These are phyloP conservation scores for Selaginella tamariscina DNA, from an alignment of 75 land plant genomes.

Conservation along the genomic window DNA sequence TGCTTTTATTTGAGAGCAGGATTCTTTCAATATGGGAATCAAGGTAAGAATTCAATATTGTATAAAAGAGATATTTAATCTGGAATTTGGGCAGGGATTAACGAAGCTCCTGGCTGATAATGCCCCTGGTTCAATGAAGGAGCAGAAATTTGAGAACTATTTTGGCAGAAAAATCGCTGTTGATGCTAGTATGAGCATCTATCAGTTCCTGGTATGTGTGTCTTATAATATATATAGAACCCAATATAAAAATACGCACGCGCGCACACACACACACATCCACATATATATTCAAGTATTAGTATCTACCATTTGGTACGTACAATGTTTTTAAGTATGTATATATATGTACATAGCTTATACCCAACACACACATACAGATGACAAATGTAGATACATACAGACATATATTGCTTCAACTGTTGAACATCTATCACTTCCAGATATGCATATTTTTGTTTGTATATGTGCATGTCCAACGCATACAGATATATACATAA, in stretches of 20 bases:
- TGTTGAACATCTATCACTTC: not conserved
- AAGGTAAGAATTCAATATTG: not conserved
- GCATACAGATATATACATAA: too few relatives aligned
- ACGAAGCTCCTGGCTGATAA: conserved; percentile 22
- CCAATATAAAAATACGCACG: too few relatives aligned
- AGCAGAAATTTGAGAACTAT: conserved; percentile 22
- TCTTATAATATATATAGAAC: not conserved
- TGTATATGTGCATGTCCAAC: too few relatives aligned
- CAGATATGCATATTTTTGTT: conserved; percentile 3
- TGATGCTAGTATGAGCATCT: conserved; percentile 21
- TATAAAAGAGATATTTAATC: not conserved
- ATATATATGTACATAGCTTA: too few relatives aligned
- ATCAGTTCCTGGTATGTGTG: conserved; percentile 19
- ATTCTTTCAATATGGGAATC: too few relatives aligned
- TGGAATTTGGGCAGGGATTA: conserved; percentile 17
- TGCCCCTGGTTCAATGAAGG: conserved; percentile 18
- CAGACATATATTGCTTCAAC: too few relatives aligned
- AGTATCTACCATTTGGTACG: too few relatives aligned
- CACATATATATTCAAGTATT: too few relatives aligned
- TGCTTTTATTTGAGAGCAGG: not conserved
- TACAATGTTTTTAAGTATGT: too few relatives aligned
- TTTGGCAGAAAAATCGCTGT: conserved; percentile 20
- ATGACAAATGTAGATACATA: too few relatives aligned
- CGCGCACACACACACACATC: not conserved
- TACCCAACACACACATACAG: too few relatives aligned